These are phyloP conservation scores for Stagonosporopsis vannaccii DNA, from an alignment of 2,329 filamentous ascomycete species.

Conservation along the genomic window DNA sequence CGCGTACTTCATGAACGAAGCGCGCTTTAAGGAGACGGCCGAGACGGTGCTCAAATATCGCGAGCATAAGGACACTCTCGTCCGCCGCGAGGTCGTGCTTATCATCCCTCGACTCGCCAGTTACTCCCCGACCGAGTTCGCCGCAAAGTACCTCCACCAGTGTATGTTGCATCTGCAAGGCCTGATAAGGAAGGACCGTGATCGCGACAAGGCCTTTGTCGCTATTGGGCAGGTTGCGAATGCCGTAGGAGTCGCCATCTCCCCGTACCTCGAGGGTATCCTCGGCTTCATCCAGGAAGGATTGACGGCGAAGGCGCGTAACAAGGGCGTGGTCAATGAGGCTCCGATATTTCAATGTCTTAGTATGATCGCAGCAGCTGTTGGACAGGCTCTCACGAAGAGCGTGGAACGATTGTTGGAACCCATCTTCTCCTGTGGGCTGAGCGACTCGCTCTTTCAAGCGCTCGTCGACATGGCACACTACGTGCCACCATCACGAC, in stretches of 20 bases:
- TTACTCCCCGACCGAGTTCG: slow-evolving; percentile 91
- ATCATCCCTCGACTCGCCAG: slow-evolving; percentile 92
- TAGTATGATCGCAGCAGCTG: slow-evolving; percentile 92
- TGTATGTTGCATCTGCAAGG: slow-evolving; percentile 97
- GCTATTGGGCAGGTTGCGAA: slow-evolving; percentile 97
- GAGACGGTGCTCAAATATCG: slow-evolving; percentile 93
- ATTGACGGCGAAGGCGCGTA: slow-evolving; percentile 77
- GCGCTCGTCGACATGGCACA: slow-evolving; percentile 98
- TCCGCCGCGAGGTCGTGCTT: slow-evolving; percentile 86
- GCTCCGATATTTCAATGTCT: slow-evolving; percentile 95
- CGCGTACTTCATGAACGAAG: slow-evolving; percentile 98
- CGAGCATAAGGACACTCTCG: slow-evolving; percentile 87
- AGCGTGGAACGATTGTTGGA: slow-evolving; percentile 96
- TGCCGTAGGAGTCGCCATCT: slow-evolving; percentile 93
- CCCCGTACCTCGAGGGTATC: slow-evolving; percentile 92
- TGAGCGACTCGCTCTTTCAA: slow-evolving; percentile 92
- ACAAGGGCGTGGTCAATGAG: slow-evolving; percentile 64
- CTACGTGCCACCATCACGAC: slow-evolving; percentile 93
- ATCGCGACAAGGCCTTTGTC: slow-evolving; percentile 93
- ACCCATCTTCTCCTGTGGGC: slow-evolving; percentile 94
- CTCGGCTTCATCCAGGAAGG: slow-evolving; percentile 93
- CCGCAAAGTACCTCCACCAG: slow-evolving; percentile 84
- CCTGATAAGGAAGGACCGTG: slow-evolving; percentile 87
- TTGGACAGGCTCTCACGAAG: slow-evolving; percentile 95
- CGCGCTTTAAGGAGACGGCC: slow-evolving; percentile 84